Conservation (phyloP, 345 rosid species). For the Populus pruinosa region DNA sequence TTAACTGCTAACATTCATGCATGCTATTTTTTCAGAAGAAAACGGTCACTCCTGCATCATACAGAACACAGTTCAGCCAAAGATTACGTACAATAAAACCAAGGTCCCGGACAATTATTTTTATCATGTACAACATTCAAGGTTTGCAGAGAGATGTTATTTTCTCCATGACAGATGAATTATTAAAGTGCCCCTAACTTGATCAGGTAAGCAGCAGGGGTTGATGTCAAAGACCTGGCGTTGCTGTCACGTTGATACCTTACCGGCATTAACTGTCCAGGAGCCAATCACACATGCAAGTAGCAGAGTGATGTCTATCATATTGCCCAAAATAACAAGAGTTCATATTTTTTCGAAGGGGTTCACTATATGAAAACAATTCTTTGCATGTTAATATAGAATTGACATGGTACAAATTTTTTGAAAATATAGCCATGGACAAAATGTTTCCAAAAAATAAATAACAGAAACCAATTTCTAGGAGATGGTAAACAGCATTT, state of each 20-base stretch:
- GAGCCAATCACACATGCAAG: background rate
- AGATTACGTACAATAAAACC: background rate
- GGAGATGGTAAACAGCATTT: background rate
- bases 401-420: no score
- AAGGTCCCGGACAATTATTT: background rate
- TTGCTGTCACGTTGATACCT: background rate
- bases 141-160: background rate
- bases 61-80: background rate
- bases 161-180: background rate
- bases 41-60: background rate
- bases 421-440: background rate
- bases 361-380: no score
- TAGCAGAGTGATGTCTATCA: background rate
- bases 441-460: background rate
- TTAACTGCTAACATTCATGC: constrained; percentile 1
- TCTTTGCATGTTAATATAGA: no score
- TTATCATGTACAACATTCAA: background rate
- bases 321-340: no score
- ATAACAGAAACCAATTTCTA: background rate
- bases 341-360: no score
- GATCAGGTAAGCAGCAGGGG: background rate
- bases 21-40: background rate
- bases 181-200: background rate
- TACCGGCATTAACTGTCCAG: background rate
- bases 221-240: background rate